These are phyloP conservation scores for Aspergillus sp. DNA, from an alignment of 2,329 filamentous ascomycete species.

Conservation along the genomic window DNA sequence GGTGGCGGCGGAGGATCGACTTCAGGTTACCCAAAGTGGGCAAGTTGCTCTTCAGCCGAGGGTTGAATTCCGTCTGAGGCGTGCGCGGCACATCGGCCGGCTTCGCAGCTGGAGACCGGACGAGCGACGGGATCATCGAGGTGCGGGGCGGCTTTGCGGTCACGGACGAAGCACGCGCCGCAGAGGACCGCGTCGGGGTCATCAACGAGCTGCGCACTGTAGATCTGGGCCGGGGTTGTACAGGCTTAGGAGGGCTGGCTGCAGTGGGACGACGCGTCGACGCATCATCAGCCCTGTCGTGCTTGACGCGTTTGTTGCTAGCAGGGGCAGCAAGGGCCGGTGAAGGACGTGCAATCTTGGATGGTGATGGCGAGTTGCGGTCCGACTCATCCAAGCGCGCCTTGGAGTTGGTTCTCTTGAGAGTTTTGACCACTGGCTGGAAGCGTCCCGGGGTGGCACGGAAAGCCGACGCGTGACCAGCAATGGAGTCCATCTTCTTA, in stretches of 20 bases:
- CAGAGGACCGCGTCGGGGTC: constrained; percentile 77
- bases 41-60: constrained; percentile 45
- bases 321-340: constrained; percentile 40
- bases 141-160: constrained; percentile 55
- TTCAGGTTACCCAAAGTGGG: constrained; percentile 59
- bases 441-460: constrained; percentile 50
- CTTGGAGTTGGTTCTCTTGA: constrained; percentile 61
- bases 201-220: constrained; percentile 59
- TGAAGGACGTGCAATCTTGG: constrained; percentile 34
- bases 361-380: constrained; percentile 40
- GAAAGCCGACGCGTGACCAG: constrained; percentile 77
- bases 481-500: constrained; percentile 97
- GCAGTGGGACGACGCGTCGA: constrained; percentile 57
- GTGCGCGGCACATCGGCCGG: constrained; percentile 48
- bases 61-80: constrained; percentile 51
- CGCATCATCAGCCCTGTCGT: constrained; percentile 67
- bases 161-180: constrained; percentile 58
- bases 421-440: constrained; percentile 42
- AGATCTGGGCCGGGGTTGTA: constrained; percentile 45
- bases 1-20: constrained; percentile 64
- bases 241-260: constrained; percentile 23
- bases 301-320: constrained; percentile 71
- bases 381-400: constrained; percentile 66
- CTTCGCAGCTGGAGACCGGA: constrained; percentile 56
- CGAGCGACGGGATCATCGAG: constrained; percentile 57